Evolutionary conservation across 1,284 basidiomycete species (phyloP), one percentile per base, ranked within the genome.

Genomic region (Austropuccinia psidii): DNA sequence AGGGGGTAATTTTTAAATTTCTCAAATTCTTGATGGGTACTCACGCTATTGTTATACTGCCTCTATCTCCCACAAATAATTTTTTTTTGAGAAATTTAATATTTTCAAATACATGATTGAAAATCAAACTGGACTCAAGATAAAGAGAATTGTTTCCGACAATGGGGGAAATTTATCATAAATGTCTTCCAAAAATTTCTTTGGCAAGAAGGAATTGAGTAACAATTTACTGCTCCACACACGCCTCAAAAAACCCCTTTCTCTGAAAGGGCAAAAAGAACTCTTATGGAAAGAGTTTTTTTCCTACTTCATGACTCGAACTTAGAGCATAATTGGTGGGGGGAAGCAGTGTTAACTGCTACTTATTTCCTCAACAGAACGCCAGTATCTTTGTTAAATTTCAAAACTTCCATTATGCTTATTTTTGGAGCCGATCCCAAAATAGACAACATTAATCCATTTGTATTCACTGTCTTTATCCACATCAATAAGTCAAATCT

Each of bases 111-210:
- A n/a, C n/a, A n/a, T n/a, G n/a, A n/a, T n/a, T n/a, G n/a, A n/a
- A n/a, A n/a, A n/a, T n/a, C n/a, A n/a, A n/a, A n/a, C n/a, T n/a
- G n/a, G n/a, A n/a, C n/a, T n/a, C n/a, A n/a, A n/a, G n/a, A n/a
- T n/a, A n/a, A n/a, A n/a, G n/a, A 41, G 6, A 8, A 62, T 17
- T 27, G n/a, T 13, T 65, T 65, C 33, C 17, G 35, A 72, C 35
- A 72, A 72, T 49, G 68, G 68, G 8, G 57, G 7, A 47, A 62
- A 62, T 72, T 61, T 49, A 33, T 31, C 29, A 61, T 47, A 39
- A 9, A 39, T 2, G 27, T 19, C 0, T 61, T 72, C 19, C 21
- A 17, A 31, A 9, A 50, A 9, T 24, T 67, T 2, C 35, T 52
- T 24, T 21, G 13, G 2, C 8, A 52, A 52, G 29, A 54, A 37